Conservation (phyloP, 352 stramenopile genomes). For the Phytopythium litorale region DNA sequence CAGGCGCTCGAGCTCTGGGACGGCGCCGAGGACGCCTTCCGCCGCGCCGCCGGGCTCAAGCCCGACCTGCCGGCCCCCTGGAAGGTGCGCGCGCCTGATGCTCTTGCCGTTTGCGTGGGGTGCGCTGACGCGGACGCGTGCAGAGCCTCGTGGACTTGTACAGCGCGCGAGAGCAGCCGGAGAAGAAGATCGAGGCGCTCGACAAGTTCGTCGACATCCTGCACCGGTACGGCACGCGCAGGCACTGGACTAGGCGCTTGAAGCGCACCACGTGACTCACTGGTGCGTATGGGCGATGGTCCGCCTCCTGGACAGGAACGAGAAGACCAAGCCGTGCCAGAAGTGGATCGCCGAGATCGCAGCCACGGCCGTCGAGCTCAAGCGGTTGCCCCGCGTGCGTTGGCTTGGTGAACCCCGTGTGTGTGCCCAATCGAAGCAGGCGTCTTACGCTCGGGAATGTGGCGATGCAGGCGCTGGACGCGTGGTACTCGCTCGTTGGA, state of each 20-base stretch:
- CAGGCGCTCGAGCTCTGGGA: slow-evolving; percentile 75
- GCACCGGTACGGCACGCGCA: slow-evolving; percentile 29
- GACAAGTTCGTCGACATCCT: slow-evolving; percentile 76
- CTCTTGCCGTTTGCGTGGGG: background rate
- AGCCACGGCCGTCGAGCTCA: slow-evolving; percentile 42
- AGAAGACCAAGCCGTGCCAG: slow-evolving; percentile 76
- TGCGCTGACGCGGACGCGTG: slow-evolving; percentile 4
- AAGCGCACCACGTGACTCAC: background rate
- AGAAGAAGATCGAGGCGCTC: slow-evolving; percentile 64
- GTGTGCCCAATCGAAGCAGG: background rate
- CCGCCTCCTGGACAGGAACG: slow-evolving; percentile 27
- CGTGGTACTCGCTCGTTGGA: slow-evolving; percentile 70
- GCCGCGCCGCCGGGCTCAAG: slow-evolving; percentile 61
- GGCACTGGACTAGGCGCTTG: background rate
- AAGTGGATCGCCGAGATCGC: slow-evolving; percentile 78
- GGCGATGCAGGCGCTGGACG: slow-evolving; percentile 54
- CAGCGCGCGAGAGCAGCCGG: slow-evolving; percentile 36
- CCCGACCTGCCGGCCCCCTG: slow-evolving; percentile 68
- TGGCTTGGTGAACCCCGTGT: background rate
- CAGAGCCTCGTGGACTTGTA: slow-evolving; percentile 80
- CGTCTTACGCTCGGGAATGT: background rate
- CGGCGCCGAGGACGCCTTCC: slow-evolving; percentile 65
- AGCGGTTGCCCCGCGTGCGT: slow-evolving; percentile 41
- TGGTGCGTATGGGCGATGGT: background rate
- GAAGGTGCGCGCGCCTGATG: slow-evolving; percentile 42